Conservation (phyloP, 805 yeast species). For the Cyberlindnera mycetangii region DNA sequence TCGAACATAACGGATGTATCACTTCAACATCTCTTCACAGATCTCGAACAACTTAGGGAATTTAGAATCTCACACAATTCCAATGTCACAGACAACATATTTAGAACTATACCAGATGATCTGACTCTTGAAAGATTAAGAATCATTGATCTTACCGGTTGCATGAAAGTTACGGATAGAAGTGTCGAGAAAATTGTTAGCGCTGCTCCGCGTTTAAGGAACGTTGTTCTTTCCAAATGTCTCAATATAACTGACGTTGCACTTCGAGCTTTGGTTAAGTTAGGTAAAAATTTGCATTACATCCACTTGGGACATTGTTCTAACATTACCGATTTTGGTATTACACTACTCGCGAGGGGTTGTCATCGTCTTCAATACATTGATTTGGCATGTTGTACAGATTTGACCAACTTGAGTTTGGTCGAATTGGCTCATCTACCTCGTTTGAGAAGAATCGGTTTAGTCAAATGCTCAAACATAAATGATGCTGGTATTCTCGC, state of each 20-base stretch:
- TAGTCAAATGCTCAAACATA: constrained; percentile 86
- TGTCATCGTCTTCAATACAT: constrained; percentile 89
- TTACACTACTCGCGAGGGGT: constrained; percentile 63
- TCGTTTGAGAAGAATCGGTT: constrained; percentile 82
- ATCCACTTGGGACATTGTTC: constrained; percentile 93
- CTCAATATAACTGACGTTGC: constrained; percentile 80
- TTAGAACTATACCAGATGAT: constrained; percentile 49
- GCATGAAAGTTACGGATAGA: constrained; percentile 76
- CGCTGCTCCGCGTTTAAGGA: constrained; percentile 82
- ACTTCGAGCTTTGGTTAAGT: constrained; percentile 61
- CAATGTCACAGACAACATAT: constrained; percentile 65
- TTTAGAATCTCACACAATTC: constrained; percentile 74
- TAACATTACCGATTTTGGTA: constrained; percentile 86
- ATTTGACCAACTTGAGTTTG: constrained; percentile 80
- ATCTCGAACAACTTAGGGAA: constrained; percentile 74
- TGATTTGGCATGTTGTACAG: constrained; percentile 92
- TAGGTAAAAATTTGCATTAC: constrained; percentile 81
- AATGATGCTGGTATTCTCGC: constrained; percentile 79
- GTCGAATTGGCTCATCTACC: constrained; percentile 74
- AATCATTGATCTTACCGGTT: constrained; percentile 80
- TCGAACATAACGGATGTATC: constrained; percentile 67
- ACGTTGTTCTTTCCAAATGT: constrained; percentile 88
- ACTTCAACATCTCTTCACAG: constrained; percentile 52
- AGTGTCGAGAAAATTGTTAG: constrained; percentile 68
- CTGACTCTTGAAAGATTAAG: constrained; percentile 63